Evolutionary conservation across 441 rosid species (phyloP), one percentile per base, ranked within the genome.

Genomic region (Bruguiera hainesii): DNA sequence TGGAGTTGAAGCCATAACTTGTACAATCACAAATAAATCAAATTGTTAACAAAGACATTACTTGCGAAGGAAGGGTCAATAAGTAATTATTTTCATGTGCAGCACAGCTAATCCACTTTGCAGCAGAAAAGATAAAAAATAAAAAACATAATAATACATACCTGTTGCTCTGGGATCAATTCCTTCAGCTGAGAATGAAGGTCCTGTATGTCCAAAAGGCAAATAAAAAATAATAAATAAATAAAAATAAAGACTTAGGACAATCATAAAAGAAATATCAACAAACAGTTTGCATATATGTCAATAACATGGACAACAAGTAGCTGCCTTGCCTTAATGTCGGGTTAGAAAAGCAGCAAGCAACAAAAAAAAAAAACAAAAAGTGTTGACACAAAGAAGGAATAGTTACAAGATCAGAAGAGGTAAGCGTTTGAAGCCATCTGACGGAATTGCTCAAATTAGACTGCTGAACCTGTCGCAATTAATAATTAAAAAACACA

Each of bases 111-210:
- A 42, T 42, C 18, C 18, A 3, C 4, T 13, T 42, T 42, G 48
- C 15, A 3, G 18, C 48, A 11, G 48, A 2, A 13, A 20, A 51
- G 39, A 56, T 33, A 7, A 59, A 42, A 33, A 23, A 31, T 20
- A 48, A 21, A 57, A 46, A 48, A 18, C 42, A 10, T 11, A 62
- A 64, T 4, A 60, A 71, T 63, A 64, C 72, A 56, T 67, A 86
- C 97, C 90, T 92, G 98, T 73, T 95, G 95, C 72, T 90, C 95
- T 0, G 99, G 99, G 75, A 95, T 92, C 79, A 92, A 70, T 76
- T 91, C 98, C 79, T 81, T 89, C 75, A 95, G 78, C 84, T 90
- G 95, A 70, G 98, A 86, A 74, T 82, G 89, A 66, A 95, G 94
- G 77, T 89, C 96, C 99, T 95, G 79, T 55, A 73, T 25, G 25